Evolutionary conservation across 2,329 filamentous ascomycete genomes (phyloP).

Genomic region (Aaosphaeria pasadenensis): DNA sequence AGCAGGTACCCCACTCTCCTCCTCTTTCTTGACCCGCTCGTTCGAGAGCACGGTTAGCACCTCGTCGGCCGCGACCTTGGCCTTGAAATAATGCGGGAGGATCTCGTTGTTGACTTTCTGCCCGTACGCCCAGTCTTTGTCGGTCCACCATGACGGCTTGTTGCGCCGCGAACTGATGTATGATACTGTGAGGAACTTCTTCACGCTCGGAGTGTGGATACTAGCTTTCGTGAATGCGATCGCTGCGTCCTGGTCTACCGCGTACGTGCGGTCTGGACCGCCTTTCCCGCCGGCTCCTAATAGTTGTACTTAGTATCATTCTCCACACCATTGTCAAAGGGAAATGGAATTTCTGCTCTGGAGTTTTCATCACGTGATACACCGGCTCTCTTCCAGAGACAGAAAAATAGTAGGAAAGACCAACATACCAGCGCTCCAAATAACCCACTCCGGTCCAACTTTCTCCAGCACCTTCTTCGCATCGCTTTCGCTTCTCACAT

Average conservation of each 20-base stretch:
- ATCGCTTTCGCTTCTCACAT: conserved; percentile 61
- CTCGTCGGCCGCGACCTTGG: conserved; percentile 57
- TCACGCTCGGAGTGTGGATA: conserved; percentile 43
- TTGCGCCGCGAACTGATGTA: conserved; percentile 51
- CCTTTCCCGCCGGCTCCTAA: conserved; percentile 56
- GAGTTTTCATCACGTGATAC: not conserved
- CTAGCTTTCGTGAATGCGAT: conserved; percentile 53
- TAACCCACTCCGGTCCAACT: conserved; percentile 63
- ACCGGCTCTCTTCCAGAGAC: not conserved
- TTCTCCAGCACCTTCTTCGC: conserved; percentile 61
- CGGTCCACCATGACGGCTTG: conserved; percentile 50
- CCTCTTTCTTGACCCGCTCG: conserved; percentile 25
- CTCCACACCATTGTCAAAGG: not conserved
- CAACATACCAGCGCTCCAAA: conserved; percentile 64
- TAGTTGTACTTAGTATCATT: not conserved
- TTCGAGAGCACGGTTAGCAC: conserved; percentile 47
- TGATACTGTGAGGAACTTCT: conserved; percentile 56
- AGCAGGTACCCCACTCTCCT: conserved; percentile 19
- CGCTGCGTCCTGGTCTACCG: conserved; percentile 54
- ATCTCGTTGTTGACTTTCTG: conserved; percentile 48
- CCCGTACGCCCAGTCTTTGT: conserved; percentile 45
- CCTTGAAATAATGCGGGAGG: conserved; percentile 51
- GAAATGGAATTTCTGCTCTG: not conserved
- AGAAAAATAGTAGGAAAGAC: not conserved
- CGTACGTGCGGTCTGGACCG: conserved; percentile 47